Evolutionary conservation across 208 protist species (phyloP).

Genomic region (Acanthamoeba castellanii): DNA sequence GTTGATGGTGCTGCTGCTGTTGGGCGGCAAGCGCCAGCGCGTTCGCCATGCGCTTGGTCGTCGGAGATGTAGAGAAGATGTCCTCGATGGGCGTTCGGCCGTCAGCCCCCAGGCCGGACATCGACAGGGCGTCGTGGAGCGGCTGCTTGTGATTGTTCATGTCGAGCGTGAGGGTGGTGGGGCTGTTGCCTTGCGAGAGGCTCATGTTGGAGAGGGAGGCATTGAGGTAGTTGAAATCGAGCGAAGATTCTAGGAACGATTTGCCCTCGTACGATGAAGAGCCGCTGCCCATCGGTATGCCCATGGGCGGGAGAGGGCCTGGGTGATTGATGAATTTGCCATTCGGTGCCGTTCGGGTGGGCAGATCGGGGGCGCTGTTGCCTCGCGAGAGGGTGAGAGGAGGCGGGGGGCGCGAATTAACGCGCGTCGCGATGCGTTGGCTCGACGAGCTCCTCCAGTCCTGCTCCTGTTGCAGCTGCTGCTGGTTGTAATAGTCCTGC

Average conservation of each 20-base stretch:
- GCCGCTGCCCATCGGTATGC: not conserved
- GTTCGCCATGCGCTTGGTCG: not conserved
- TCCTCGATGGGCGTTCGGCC: slow-evolving; percentile 24
- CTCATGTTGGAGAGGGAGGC: slow-evolving; percentile 46
- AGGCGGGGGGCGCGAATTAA: slow-evolving; percentile 3
- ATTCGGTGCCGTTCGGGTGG: not conserved
- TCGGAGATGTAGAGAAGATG: slow-evolving; percentile 51
- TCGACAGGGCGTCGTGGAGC: not conserved
- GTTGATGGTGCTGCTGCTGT: not conserved
- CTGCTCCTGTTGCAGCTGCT: not conserved
- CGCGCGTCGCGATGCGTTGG: not conserved
- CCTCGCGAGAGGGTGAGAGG: slow-evolving; percentile 48
- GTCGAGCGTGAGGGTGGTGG: slow-evolving; percentile 26
- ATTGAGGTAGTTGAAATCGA: slow-evolving; percentile 19
- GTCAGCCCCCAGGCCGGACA: not conserved
- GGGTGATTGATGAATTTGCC: slow-evolving; percentile 5
- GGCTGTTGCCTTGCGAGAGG: slow-evolving; percentile 58
- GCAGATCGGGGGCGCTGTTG: slow-evolving; percentile 53
- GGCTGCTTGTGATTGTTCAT: slow-evolving; percentile 63
- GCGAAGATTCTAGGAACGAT: not conserved
- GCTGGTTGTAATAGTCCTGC: slow-evolving; percentile 32
- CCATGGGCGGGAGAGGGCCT: too few species aligned
- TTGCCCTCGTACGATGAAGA: not conserved
- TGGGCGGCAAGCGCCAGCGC: not conserved
- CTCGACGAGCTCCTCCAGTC: not conserved